phyloP scores from a whole-genome alignment of 108 stramenopile genomes.

The Cyclotella baltica region DNA sequence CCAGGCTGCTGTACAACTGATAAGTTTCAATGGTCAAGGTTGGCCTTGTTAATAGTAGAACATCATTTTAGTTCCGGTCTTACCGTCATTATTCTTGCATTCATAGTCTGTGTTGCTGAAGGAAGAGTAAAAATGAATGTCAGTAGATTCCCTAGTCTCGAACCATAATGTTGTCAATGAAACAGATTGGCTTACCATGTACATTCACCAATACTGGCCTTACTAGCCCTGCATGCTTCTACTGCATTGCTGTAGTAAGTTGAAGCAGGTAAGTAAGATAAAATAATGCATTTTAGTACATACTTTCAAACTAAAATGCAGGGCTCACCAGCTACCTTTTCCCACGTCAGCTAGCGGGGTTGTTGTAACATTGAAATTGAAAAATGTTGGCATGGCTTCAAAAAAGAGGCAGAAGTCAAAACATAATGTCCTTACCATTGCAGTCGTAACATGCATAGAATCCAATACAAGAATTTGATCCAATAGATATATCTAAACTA shows the following conservation, averaged over 20 bases:
- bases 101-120: background rate
- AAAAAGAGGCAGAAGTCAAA: too few relatives aligned
- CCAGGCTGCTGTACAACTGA: background rate
- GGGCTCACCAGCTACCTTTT: conserved; percentile 1
- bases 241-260: background rate
- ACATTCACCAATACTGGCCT: background rate
- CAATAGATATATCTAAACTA: background rate
- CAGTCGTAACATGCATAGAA: background rate
- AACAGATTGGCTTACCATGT: background rate
- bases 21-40: background rate
- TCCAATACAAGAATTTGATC: background rate
- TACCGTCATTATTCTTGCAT: background rate
- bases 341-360: background rate
- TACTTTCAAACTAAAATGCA: too few relatives aligned
- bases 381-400: too few relatives aligned
- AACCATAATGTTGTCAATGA: background rate
- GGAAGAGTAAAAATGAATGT: background rate
- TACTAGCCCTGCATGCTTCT: background rate
- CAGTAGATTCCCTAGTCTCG: background rate
- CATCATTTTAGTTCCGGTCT: background rate
- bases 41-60: background rate
- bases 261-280: background rate
- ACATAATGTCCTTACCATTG: too few relatives aligned
- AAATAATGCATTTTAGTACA: background rate
- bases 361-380: too few relatives aligned